phyloP scores from a whole-genome alignment of 495 filamentous ascomycete species.

The Penicillium bovifimosum region DNA sequence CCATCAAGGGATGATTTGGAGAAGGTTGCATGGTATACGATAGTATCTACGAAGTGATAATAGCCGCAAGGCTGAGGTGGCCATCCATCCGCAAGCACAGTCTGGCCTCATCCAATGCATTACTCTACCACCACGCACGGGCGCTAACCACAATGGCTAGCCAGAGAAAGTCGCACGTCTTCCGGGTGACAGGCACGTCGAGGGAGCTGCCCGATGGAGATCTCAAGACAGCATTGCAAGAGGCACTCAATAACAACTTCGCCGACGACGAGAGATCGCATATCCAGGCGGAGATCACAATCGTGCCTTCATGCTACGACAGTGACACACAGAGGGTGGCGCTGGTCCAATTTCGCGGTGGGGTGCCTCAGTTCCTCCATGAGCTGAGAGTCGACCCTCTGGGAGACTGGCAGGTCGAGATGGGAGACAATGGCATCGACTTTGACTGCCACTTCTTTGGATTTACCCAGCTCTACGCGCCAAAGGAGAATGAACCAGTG shows the following conservation, averaged over 20 bases:
- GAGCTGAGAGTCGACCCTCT: slow-evolving; percentile 7
- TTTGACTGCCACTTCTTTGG: slow-evolving; percentile 15
- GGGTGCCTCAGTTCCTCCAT: slow-evolving; percentile 12
- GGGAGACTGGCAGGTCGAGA: slow-evolving; percentile 11
- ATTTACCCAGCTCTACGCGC: slow-evolving; percentile 13
- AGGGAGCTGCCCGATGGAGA: slow-evolving; percentile 5
- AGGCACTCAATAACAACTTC: slow-evolving; percentile 8
- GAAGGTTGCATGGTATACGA: too few species aligned
- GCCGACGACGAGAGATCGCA: slow-evolving; percentile 8
- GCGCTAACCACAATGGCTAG: slow-evolving; percentile 7
- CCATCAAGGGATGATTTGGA: too few species aligned
- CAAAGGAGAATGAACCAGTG: slow-evolving; percentile 6
- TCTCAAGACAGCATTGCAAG: slow-evolving; percentile 10
- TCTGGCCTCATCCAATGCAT: slow-evolving; percentile 1
- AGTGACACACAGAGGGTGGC: slow-evolving; percentile 9
- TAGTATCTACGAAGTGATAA: too few species aligned
- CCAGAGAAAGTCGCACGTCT: slow-evolving; percentile 10
- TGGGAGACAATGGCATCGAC: slow-evolving; percentile 8
- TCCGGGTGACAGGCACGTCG: slow-evolving; percentile 10
- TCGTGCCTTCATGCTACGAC: slow-evolving; percentile 14
- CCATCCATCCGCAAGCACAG: slow-evolving; percentile 4
- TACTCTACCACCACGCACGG: neutral
- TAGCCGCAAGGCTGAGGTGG: slow-evolving; percentile 8
- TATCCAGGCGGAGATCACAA: slow-evolving; percentile 7
- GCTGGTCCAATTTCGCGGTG: slow-evolving; percentile 9